Evolutionary conservation across 176 grass and related monocot genomes (phyloP).

Genomic region (Avena atlantica): DNA sequence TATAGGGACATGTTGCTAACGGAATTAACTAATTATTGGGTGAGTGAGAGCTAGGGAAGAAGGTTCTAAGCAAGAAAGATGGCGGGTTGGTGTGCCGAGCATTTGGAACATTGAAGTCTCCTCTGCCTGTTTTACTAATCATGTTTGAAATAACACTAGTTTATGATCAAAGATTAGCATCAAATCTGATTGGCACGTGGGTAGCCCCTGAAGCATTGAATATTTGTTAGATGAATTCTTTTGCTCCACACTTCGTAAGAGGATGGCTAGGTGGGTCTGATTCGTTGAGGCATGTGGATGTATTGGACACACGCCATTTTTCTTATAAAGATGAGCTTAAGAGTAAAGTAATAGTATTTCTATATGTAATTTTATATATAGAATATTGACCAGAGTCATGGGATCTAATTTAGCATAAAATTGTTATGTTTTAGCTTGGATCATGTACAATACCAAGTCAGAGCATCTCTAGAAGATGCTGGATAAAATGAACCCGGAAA

Average conservation of each 20-base stretch:
- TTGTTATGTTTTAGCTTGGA: too few species aligned
- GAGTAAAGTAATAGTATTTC: too few species aligned
- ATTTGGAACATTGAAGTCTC: constrained; percentile 8
- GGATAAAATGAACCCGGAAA: too few species aligned
- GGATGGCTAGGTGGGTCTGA: background rate
- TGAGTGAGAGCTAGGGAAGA: constrained; percentile 9
- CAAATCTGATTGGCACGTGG: background rate
- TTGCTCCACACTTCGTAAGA: background rate
- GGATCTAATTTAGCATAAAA: too few species aligned
- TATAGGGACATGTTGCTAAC: background rate
- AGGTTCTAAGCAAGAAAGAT: constrained; percentile 49
- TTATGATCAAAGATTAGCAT: background rate
- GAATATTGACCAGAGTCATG: too few species aligned
- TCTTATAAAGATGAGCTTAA: too few species aligned
- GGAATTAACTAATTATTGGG: background rate
- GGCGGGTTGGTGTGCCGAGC: constrained; percentile 2
- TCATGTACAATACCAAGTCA: too few species aligned
- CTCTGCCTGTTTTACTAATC: background rate
- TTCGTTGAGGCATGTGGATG: background rate
- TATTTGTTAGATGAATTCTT: background rate
- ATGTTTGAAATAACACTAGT: background rate
- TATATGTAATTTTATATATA: too few species aligned
- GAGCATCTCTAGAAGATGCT: too few species aligned
- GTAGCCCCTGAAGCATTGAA: background rate
- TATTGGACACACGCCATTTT: background rate